Base-by-base conservation (phyloP, 495 filamentous ascomycete genomes). In the Chaetomium tenue region DNA sequence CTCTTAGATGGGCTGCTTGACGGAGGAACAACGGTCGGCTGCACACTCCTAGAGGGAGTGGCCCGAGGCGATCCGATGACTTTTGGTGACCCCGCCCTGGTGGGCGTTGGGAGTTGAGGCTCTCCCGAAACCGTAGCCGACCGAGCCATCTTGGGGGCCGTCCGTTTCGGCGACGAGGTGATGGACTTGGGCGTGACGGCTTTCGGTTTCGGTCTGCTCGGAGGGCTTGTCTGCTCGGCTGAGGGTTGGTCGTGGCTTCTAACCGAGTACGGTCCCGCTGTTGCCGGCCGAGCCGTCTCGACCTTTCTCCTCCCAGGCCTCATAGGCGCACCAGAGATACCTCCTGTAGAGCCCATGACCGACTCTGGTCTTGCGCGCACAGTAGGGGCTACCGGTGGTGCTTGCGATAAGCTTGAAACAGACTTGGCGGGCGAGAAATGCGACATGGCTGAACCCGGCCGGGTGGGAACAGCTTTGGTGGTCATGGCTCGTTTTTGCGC, bases 371-470 rank as follows among this genome's bases (percentile, higher is more conserved):
- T 74, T 40, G 78, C 67, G 64, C 81, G 74, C 61, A 78, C 70
- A 13, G 74, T 70, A 4, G 77, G 67, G 8, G 82, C 75, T 22
- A 77, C 72, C 47, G 78, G 69, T 50, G 83, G 71, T 18, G 77
- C 66, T 52, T 77, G 79, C 7, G 75, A 77, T 20, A 71, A 69
- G 61, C 65, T 75, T 26, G 83, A 80, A 16, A 78, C 82, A 4
- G 77, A 81, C 58, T 83, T 77, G 58, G 77, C 78, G 25, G 87
- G 85, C 15, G 88, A 84, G 52, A 88, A 82, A 48, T 80, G 78
- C 22, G 87, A 79, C 83, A 89, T 89, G 56, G 89, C 90, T 33
- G 91, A 93, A 60, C 83, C 88, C 5, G 91, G 89, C 18, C 91
- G 85, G 47, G 87, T 79, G 22, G 86, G 87, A 20, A 89, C 69